These are phyloP conservation scores for Candida schatavii DNA, from an alignment of 805 yeast genomes.

Conservation along the genomic window DNA sequence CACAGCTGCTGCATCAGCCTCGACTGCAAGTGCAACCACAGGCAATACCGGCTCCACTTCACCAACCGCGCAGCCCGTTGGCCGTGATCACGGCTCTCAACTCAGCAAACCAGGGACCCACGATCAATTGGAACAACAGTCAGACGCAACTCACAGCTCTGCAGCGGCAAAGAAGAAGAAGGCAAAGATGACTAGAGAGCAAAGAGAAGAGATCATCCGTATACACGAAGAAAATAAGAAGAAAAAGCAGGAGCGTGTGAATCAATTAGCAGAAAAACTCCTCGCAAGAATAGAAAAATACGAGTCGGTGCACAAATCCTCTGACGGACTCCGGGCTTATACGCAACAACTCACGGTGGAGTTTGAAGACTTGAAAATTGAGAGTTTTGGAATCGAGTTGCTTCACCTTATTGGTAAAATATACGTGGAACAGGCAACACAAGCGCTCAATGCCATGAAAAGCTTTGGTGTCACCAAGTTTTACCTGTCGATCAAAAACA, in stretches of 20 bases:
- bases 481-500: conserved; percentile 76
- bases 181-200: conserved; percentile 27
- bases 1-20: conserved; percentile 3
- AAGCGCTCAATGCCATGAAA: conserved; percentile 69
- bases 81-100: conserved; percentile 30
- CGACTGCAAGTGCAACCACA: conserved; percentile 6
- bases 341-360: conserved; percentile 53
- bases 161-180: conserved; percentile 28
- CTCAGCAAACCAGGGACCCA: conserved; percentile 10
- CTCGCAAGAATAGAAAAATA: conserved; percentile 46
- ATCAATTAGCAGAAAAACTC: conserved; percentile 49
- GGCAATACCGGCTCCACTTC: neutral
- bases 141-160: conserved; percentile 10
- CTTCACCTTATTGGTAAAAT: conserved; percentile 79
- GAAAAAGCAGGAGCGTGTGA: conserved; percentile 47
- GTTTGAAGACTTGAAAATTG: conserved; percentile 82
- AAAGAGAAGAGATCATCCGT: conserved; percentile 49
- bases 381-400: conserved; percentile 90
- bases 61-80: conserved; percentile 8
- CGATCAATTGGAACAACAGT: conserved; percentile 18
- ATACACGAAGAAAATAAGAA: conserved; percentile 54
- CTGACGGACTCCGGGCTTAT: conserved; percentile 58
- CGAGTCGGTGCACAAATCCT: conserved; percentile 58
- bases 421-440: conserved; percentile 72
- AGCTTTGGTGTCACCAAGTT: conserved; percentile 87